phyloP scores from a whole-genome alignment of 805 yeast genomes.

The Nakazawaea sp. region DNA sequence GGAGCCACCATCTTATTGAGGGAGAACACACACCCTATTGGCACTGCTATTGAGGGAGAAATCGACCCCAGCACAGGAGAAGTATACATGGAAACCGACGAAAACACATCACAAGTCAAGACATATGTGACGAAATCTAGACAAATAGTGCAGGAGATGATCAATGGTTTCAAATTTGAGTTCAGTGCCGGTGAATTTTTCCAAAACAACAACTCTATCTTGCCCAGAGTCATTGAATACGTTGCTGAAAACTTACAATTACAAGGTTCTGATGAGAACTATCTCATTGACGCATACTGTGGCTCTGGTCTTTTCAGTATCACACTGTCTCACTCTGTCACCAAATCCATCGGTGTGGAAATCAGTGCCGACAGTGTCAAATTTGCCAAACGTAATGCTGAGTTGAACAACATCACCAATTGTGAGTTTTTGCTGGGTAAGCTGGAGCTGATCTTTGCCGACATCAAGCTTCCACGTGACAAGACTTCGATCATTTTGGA shows the following conservation, averaged over 20 bases:
- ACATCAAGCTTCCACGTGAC: slow-evolving; percentile 66
- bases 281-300: slow-evolving; percentile 90
- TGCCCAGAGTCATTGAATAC: slow-evolving; percentile 76
- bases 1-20: slow-evolving; percentile 86
- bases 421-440: slow-evolving; percentile 85
- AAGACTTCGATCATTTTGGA: slow-evolving; percentile 88
- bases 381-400: slow-evolving; percentile 80
- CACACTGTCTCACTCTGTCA: slow-evolving; percentile 77
- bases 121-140: slow-evolving; percentile 76
- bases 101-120: slow-evolving; percentile 35
- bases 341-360: slow-evolving; percentile 87
- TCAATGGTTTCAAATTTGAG: slow-evolving; percentile 70
- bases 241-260: slow-evolving; percentile 65
- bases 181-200: slow-evolving; percentile 95
- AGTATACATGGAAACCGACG: slow-evolving; percentile 27
- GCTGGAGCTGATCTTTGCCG: slow-evolving; percentile 83
- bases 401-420: slow-evolving; percentile 65
- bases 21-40: slow-evolving; percentile 59
- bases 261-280: slow-evolving; percentile 37
- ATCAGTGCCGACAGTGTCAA: slow-evolving; percentile 85
- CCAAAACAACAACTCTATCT: slow-evolving; percentile 89
- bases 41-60: slow-evolving; percentile 34
- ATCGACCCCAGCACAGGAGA: slow-evolving; percentile 29
- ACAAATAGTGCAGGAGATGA: slow-evolving; percentile 71
- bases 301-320: slow-evolving; percentile 93